Percentiles rank a stretch among this genome's conserved stretches.
Evolutionary conservation across 495 filamentous ascomycete genomes (phyloP).

Genomic region (Aspergillus saccharolyticus): DNA sequence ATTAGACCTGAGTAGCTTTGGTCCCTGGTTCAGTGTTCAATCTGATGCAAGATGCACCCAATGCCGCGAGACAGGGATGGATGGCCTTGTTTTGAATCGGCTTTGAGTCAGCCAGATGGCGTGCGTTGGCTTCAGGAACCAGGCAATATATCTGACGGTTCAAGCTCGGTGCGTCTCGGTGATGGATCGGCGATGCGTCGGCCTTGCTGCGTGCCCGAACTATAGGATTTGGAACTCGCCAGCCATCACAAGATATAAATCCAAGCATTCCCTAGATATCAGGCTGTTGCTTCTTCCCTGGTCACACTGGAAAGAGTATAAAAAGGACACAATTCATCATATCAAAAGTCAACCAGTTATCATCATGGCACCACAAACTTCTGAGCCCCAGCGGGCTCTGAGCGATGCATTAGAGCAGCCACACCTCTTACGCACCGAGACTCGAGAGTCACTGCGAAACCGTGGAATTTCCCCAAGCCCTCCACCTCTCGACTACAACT

Average conservation of each 20-base stretch:
- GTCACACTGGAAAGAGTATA: neutral
- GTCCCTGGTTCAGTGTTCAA: neutral
- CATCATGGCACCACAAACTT: neutral
- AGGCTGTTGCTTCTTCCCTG: neutral
- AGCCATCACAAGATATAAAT: neutral
- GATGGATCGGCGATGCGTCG: neutral
- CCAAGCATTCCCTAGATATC: neutral
- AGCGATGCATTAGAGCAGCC: neutral
- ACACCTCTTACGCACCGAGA: slow-evolving; percentile 15
- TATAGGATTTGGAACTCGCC: neutral
- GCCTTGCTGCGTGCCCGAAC: neutral
- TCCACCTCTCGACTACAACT: slow-evolving; percentile 24
- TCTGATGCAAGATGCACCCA: neutral
- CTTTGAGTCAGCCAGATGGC: neutral
- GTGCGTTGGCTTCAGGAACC: neutral
- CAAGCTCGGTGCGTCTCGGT: neutral
- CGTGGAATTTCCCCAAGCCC: slow-evolving; percentile 20
- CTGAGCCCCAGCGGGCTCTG: neutral
- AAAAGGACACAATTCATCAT: neutral
- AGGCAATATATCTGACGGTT: neutral
- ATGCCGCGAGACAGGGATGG: neutral
- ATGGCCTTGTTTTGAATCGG: neutral
- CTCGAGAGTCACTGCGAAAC: slow-evolving; percentile 19
- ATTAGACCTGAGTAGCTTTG: neutral
- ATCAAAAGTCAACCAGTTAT: neutral